Evolutionary conservation across 2,329 filamentous ascomycete species (phyloP).

Genomic region (Zymoseptoria pseudotritici): DNA sequence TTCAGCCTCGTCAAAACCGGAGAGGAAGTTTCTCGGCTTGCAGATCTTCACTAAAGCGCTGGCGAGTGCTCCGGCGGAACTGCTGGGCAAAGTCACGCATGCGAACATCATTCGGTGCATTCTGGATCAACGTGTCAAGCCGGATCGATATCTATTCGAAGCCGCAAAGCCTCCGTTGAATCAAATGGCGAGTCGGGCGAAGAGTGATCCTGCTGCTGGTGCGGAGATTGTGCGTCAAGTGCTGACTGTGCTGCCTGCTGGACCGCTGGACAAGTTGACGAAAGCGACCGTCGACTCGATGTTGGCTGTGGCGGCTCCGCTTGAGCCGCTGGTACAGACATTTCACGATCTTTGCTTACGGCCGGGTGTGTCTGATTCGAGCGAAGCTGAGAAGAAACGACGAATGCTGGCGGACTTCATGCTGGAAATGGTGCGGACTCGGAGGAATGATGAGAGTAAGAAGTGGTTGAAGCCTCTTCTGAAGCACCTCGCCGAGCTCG

Average conservation of each 20-base stretch:
- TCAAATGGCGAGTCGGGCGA: constrained; percentile 57
- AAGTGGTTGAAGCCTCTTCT: constrained; percentile 22
- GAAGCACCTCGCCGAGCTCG: constrained; percentile 22
- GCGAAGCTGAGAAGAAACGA: constrained; percentile 41
- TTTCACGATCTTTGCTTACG: constrained; percentile 39
- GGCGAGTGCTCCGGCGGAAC: constrained; percentile 40
- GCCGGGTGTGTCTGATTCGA: constrained; percentile 41
- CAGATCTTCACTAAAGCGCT: constrained; percentile 76
- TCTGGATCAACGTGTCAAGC: constrained; percentile 71
- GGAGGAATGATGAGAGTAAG: constrained; percentile 26
- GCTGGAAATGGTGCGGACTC: constrained; percentile 39
- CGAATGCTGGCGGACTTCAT: constrained; percentile 48
- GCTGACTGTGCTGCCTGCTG: constrained; percentile 64
- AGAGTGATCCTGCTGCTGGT: constrained; percentile 53
- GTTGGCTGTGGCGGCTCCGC: constrained; percentile 51
- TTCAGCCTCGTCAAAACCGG: constrained; percentile 69
- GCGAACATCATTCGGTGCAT: constrained; percentile 74
- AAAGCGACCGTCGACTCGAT: constrained; percentile 75
- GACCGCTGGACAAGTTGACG: constrained; percentile 72
- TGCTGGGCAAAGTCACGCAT: constrained; percentile 62
- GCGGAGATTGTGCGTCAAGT: constrained; percentile 57
- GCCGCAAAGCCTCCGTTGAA: constrained; percentile 72
- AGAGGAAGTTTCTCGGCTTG: constrained; percentile 88
- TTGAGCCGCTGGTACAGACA: constrained; percentile 47
- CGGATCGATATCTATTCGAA: constrained; percentile 71